Evolutionary conservation across 169 alveolate species (phyloP).

Genomic region (Amoebophrya sp.): DNA sequence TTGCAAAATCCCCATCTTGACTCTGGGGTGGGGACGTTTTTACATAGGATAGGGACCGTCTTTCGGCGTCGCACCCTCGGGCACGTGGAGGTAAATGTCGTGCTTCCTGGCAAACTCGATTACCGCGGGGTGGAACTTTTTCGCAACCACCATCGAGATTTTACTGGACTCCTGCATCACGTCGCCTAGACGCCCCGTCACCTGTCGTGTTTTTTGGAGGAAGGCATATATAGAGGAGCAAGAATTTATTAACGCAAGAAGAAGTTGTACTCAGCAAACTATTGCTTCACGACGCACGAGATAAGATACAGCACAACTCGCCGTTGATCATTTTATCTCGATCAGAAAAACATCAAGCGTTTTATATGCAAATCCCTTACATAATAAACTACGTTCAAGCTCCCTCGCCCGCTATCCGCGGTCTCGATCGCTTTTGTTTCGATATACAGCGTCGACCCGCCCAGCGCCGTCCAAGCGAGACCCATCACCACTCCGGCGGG

Average conservation of each 20-base stretch:
- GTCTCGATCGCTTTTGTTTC: conserved; percentile 66
- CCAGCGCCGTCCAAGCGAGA: conserved; percentile 83
- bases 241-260: neutral
- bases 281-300: neutral
- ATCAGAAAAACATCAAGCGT: too few relatives aligned
- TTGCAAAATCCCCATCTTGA: too few relatives aligned
- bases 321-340: too few relatives aligned
- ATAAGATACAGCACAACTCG: neutral
- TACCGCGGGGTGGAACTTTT: conserved; percentile 62
- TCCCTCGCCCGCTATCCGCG: too few relatives aligned
- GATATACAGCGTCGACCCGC: conserved; percentile 81
- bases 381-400: too few relatives aligned
- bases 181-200: conserved; percentile 85
- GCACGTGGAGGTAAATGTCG: conserved; percentile 78
- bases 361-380: too few relatives aligned
- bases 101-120: conserved; percentile 40
- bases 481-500: conserved; percentile 85
- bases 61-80: conserved; percentile 89
- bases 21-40: too few relatives aligned
- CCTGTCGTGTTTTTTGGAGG: conserved; percentile 58
- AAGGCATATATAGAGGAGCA: neutral
- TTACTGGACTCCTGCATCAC: conserved; percentile 83
- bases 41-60: too few relatives aligned
- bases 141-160: conserved; percentile 78
- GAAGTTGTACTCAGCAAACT: neutral